Conservation (phyloP, 192 early-diverging fungal genomes). For the Backusella westeae region DNA sequence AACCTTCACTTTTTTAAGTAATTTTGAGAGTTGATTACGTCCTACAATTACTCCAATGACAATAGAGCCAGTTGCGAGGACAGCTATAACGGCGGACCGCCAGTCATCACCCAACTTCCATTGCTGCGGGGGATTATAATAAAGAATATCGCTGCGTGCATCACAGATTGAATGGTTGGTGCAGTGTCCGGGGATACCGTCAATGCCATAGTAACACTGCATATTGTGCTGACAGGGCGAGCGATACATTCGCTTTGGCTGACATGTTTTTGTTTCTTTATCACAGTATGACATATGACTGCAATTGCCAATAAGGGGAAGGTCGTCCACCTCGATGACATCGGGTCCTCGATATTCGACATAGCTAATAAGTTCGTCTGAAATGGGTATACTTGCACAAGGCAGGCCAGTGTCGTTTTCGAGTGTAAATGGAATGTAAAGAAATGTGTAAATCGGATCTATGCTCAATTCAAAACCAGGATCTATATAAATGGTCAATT, state of each 20-base stretch:
- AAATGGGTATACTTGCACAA: slow-evolving; percentile 27
- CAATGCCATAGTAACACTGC: slow-evolving; percentile 27
- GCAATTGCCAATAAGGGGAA: slow-evolving; percentile 35
- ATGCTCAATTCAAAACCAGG: slow-evolving; percentile 29
- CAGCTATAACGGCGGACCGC: slow-evolving; percentile 17
- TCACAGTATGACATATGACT: slow-evolving; percentile 33
- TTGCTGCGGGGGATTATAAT: slow-evolving; percentile 2
- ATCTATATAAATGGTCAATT: neutral
- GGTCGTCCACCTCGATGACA: slow-evolving; percentile 23
- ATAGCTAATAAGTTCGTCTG: slow-evolving; percentile 28
- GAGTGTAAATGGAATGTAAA: slow-evolving; percentile 12
- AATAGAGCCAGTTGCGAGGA: slow-evolving; percentile 18
- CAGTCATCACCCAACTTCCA: slow-evolving; percentile 30
- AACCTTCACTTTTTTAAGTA: slow-evolving; percentile 6
- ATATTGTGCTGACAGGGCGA: slow-evolving; percentile 27
- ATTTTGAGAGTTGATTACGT: slow-evolving; percentile 16
- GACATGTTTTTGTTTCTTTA: slow-evolving; percentile 27
- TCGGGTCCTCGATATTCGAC: slow-evolving; percentile 30
- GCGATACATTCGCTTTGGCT: slow-evolving; percentile 30
- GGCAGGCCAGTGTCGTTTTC: slow-evolving; percentile 29
- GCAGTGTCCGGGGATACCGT: slow-evolving; percentile 31
- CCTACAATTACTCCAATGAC: slow-evolving; percentile 23
- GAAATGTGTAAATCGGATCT: slow-evolving; percentile 21
- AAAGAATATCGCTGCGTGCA: slow-evolving; percentile 20
- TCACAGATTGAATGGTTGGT: slow-evolving; percentile 15